These are phyloP conservation scores for Fusarium gaditjirri DNA, from an alignment of 2,329 filamentous ascomycete species.

Conservation along the genomic window DNA sequence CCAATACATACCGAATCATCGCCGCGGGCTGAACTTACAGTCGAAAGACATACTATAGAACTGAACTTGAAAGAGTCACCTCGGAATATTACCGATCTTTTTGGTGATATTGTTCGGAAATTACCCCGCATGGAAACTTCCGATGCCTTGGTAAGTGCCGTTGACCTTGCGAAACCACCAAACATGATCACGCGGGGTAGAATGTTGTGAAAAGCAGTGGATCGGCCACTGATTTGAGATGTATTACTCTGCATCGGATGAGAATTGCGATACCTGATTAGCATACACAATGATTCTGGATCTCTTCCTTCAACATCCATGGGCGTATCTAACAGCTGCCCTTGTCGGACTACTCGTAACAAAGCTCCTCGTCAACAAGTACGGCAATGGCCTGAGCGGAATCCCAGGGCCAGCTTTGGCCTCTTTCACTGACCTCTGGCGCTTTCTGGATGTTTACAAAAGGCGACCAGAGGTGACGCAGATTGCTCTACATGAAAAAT, in stretches of 20 bases:
- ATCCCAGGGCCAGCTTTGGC: conserved; percentile 17
- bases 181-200: background rate
- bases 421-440: conserved; percentile 11
- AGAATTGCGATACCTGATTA: background rate
- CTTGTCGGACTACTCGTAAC: background rate
- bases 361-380: conserved; percentile 10
- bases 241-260: background rate
- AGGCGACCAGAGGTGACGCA: conserved; percentile 23
- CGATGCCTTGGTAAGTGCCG: background rate
- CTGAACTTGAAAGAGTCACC: background rate
- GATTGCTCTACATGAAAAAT: conserved; percentile 14
- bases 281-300: background rate
- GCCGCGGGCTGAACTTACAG: background rate
- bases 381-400: conserved; percentile 1
- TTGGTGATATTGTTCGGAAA: background rate
- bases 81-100: background rate
- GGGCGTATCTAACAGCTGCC: background rate
- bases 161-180: background rate
- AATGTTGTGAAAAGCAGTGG: background rate
- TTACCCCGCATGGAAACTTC: conserved; percentile 1
- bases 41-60: background rate
- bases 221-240: background rate
- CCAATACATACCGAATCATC: background rate
- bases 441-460: conserved; percentile 15
- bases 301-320: background rate